phyloP scores from a whole-genome alignment of 2,329 filamentous ascomycete species.

The Fusarium drepaniforme region DNA sequence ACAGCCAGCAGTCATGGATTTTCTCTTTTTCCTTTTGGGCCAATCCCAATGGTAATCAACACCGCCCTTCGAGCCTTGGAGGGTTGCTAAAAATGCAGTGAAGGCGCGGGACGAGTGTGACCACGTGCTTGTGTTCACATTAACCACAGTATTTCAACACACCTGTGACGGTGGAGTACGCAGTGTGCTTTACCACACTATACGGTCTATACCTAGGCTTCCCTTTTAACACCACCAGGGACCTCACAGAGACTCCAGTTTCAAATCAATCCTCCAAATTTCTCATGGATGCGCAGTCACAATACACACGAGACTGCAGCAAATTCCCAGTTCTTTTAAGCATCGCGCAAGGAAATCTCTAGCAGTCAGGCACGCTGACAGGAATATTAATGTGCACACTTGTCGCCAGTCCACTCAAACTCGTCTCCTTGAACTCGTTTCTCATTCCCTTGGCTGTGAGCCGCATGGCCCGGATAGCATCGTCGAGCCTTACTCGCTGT shows the following conservation, averaged over 20 bases:
- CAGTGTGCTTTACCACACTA: too few relatives aligned
- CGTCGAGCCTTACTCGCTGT: constrained; percentile 62
- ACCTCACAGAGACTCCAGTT: background rate
- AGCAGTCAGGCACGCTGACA: constrained; percentile 65
- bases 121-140: background rate
- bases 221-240: background rate
- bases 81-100: background rate
- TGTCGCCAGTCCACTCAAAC: constrained; percentile 62
- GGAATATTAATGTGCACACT: constrained; percentile 64
- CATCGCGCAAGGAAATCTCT: constrained; percentile 15
- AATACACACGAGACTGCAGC: background rate
- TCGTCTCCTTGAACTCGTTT: constrained; percentile 67
- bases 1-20: background rate
- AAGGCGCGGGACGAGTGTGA: background rate
- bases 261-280: background rate
- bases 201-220: background rate
- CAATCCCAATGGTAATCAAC: background rate
- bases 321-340: constrained; percentile 18
- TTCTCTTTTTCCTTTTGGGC: background rate
- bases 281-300: background rate
- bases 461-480: constrained; percentile 64
- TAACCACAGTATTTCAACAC: background rate
- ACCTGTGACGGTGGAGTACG: background rate
- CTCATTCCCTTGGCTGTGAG: constrained; percentile 64
- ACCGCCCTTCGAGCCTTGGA: background rate